Evolutionary conservation across 1,139 yeast species (phyloP).

Genomic region (Candida sp.): DNA sequence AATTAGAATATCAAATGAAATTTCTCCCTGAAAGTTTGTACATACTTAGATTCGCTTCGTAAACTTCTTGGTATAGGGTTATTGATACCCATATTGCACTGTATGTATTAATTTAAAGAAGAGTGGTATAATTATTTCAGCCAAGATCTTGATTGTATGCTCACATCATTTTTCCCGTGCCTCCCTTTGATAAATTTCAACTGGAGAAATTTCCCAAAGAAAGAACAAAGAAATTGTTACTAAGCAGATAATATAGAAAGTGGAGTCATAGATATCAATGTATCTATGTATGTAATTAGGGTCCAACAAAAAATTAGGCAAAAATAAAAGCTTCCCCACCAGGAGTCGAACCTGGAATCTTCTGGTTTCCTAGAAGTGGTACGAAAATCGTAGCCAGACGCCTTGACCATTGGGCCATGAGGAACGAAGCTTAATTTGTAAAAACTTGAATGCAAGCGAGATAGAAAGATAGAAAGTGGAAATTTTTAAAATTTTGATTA

Average conservation of each 20-base stretch:
- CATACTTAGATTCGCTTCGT: constrained; percentile 81
- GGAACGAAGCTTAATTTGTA: constrained; percentile 39
- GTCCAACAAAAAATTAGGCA: not conserved
- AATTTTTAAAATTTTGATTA: too few species aligned
- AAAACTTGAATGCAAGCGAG: too few species aligned
- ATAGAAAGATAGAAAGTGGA: not conserved
- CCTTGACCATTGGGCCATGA: constrained; percentile 58
- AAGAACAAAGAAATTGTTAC: too few species aligned
- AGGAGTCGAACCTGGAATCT: constrained; percentile 96
- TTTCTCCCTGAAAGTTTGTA: constrained; percentile 10
- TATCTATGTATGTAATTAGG: too few species aligned
- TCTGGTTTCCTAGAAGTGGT: constrained; percentile 66
- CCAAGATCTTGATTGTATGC: not conserved
- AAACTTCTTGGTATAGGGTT: constrained; percentile 95
- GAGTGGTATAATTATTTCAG: not conserved
- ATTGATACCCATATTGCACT: constrained; percentile 54
- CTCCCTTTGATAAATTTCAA: not conserved
- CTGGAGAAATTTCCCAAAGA: too few species aligned
- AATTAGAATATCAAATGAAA: too few species aligned
- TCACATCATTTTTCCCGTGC: not conserved
- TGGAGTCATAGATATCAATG: too few species aligned
- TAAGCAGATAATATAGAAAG: too few species aligned
- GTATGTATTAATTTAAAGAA: not conserved
- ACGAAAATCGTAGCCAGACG: constrained; percentile 52
- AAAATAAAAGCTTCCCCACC: constrained; percentile 76